Base-by-base conservation (phyloP, 108 stramenopile genomes). In the Cylindrotheca closterium region DNA sequence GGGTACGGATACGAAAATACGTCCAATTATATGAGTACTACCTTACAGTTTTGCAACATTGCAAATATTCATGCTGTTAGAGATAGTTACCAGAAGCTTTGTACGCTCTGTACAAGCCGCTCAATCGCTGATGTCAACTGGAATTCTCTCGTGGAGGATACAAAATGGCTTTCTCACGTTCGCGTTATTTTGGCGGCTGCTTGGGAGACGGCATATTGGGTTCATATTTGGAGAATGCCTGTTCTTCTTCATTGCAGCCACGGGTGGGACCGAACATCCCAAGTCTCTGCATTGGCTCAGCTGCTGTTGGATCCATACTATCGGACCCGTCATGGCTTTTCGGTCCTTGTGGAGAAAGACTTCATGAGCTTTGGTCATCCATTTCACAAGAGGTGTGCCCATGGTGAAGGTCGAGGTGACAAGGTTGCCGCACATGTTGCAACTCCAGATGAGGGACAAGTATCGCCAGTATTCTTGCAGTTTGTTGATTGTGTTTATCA, bases 201-300 rank as follows among this genome's bases (percentile, higher is more conserved):
- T 10, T 94, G 88, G 85, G 85, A 85, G 30, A 79, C 92, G 1
- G 97, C 97, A 21, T 87, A 73, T 51, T 87, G 89, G 74, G 80
- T 94, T 29, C 91, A 94, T 68, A 81, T 87, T 31, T 80, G 93
- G 67, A 76, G 92, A 50, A 64, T 90, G 26, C 96, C 97, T 1
- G 88, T 98, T 0, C 75, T 99, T 30, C 74, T 99, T 27, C 99
- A 99, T 68, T 99, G 99, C 61, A 90, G 87, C 55, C 96, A 99
- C 67, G 99, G 99, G 18, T 99, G 98, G 97, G 99, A 99, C 81
- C 79, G 99, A 26, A 99, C 99, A 0, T 77, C 91, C 10, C 99
- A 99, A 81, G 93, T 97, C 0, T 64, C 81, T 4, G 85, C 79
- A 21, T 59, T 99, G 55, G 89, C 97, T 0, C 92, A 98, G 73